Percentiles rank a stretch among this genome's conserved stretches.
These are phyloP conservation scores for Diaporthe vaccinii DNA, from an alignment of 2,329 filamentous ascomycete genomes.

Conservation along the genomic window DNA sequence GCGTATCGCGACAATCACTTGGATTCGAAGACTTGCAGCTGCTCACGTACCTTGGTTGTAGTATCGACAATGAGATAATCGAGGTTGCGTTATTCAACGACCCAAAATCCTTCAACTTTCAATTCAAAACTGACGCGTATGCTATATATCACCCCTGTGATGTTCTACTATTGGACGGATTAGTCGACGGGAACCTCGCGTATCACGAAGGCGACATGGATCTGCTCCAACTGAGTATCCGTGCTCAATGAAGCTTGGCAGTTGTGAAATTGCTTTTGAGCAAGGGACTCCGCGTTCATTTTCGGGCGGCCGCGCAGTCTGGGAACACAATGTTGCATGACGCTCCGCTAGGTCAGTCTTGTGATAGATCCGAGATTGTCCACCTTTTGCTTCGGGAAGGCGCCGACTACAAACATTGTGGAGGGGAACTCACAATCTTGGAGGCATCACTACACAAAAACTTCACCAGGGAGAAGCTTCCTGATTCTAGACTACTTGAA, in stretches of 20 bases:
- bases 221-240: neutral
- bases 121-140: too few relatives aligned
- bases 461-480: too few relatives aligned
- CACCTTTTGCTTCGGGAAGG: neutral
- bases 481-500: neutral
- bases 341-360: neutral
- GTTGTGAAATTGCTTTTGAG: neutral
- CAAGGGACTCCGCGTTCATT: neutral
- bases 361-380: neutral
- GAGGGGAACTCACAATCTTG: neutral
- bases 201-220: neutral
- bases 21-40: neutral
- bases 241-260: neutral
- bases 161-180: neutral
- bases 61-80: neutral
- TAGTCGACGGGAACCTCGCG: neutral
- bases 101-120: too few relatives aligned
- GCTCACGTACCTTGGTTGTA: neutral
- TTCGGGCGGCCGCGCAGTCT: neutral
- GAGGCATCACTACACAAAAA: neutral
- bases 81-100: neutral
- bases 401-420: neutral
- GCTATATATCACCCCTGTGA: neutral
- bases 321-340: constrained; percentile 1
- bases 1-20: neutral